Evolutionary conservation across 768 basidiomycete genomes (phyloP).

Genomic region (Phaeotremella skinneri): DNA sequence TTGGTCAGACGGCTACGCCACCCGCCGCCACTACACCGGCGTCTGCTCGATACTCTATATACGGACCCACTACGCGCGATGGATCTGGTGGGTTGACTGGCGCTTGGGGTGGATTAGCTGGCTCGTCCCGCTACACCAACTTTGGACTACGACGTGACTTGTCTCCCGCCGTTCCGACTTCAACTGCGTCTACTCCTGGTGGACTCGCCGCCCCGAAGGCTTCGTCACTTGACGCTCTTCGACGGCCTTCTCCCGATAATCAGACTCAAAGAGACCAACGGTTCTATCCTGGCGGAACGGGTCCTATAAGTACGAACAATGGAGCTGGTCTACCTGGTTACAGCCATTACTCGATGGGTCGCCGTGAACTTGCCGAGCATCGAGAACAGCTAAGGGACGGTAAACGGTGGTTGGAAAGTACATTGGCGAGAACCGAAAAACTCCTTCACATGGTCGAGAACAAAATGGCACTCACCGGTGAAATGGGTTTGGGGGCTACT

Average conservation of each 20-base stretch:
- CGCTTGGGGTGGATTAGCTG: slow-evolving; percentile 12
- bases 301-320: slow-evolving; percentile 1
- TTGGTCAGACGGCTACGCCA: slow-evolving; percentile 14
- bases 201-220: slow-evolving; percentile 1
- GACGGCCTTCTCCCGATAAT: slow-evolving; percentile 18
- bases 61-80: slow-evolving; percentile 37
- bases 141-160: slow-evolving; percentile 22
- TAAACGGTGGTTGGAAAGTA: slow-evolving; percentile 48
- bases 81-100: neutral
- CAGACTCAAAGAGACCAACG: slow-evolving; percentile 13
- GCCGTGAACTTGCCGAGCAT: slow-evolving; percentile 47
- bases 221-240: slow-evolving; percentile 12
- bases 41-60: slow-evolving; percentile 36
- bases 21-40: slow-evolving; percentile 6
- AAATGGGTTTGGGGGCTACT: slow-evolving; percentile 12
- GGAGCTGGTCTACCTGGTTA: slow-evolving; percentile 19
- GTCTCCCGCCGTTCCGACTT: slow-evolving; percentile 12
- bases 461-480: slow-evolving; percentile 37
- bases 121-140: slow-evolving; percentile 27
- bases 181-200: slow-evolving; percentile 7
- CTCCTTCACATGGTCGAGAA: slow-evolving; percentile 47
- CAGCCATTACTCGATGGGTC: slow-evolving; percentile 36
- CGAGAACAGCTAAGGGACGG: slow-evolving; percentile 49
- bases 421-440: slow-evolving; percentile 45
- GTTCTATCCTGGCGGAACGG: slow-evolving; percentile 17